Base-by-base conservation (phyloP, 176 grass and related monocot genomes). In the Raddia distichophylla region DNA sequence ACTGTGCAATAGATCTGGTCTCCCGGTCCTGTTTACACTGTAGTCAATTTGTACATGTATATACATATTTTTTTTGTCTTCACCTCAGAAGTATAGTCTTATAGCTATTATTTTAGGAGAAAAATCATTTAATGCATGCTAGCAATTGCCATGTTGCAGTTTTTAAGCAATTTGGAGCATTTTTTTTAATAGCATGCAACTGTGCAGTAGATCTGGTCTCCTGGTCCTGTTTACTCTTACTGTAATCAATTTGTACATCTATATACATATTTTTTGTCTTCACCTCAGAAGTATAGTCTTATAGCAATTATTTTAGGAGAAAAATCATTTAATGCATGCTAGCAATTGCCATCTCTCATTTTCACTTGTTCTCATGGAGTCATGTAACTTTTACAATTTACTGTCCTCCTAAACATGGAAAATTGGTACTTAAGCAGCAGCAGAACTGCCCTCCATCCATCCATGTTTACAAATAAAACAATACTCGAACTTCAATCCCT, bases 1-100 rank as follows among this genome's bases (percentile, higher is more conserved):
- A 79, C 82, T 73, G 64, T 86, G 55, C 78, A 78, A 73, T 85
- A 91, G 82, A 91, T 91, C 86, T 88, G 66, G 74, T 70, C 86
- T 67, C 60, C 65, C 80, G 72, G 57, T 66, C 57, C 57, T 52
- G 58, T 83, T 78, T 78, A 65, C 57, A 27, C 44, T 81, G 14
- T 76, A 69, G 69, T 55, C 6, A 81, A 69, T 51, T 56, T 79
- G 45, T 10, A 10, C 67, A 19, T 82, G 59, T 67, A 67, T 60
- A 59, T 60, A 47, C 35, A 75, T 15, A 27, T 15, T 60, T 14
- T 60, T 50, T 34, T 71, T 43, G 63, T n/a, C 47, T 86, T 74
- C 27, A 12, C 10, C 40, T 59, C 43, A 5, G 48, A 46, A 57
- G 53, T 58, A 42, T 32, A 58, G 42, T 72, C 15, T 22, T 27